These are phyloP conservation scores for Mrakia frigida DNA, from an alignment of 768 basidiomycete species.

Conservation along the genomic window DNA sequence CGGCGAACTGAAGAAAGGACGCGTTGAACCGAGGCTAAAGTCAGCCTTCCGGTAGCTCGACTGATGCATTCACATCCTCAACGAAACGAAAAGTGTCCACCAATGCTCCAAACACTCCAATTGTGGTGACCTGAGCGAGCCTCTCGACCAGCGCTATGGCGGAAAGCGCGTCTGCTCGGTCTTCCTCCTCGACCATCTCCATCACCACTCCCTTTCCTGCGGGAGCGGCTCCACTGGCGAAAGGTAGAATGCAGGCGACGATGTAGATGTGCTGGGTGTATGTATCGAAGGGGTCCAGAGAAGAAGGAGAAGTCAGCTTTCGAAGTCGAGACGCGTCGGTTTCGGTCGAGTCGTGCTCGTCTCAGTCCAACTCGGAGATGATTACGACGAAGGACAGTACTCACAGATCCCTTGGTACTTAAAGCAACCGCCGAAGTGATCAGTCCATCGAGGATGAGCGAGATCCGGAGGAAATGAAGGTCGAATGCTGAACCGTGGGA, in stretches of 20 bases:
- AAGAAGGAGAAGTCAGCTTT: not conserved
- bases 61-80: too few species aligned
- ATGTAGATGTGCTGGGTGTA: constrained; percentile 41
- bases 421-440: constrained; percentile 37
- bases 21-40: not conserved
- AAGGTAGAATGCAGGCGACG: constrained; percentile 41
- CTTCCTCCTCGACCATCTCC: constrained; percentile 39
- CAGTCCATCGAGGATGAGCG: constrained; percentile 41
- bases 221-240: constrained; percentile 42
- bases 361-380: not conserved
- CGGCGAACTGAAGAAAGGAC: not conserved
- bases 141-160: constrained; percentile 42
- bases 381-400: not conserved
- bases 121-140: not conserved
- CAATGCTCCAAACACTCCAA: constrained; percentile 8
- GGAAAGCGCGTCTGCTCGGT: constrained; percentile 40
- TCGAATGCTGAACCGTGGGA: constrained; percentile 40
- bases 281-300: not conserved
- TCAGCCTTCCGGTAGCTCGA: not conserved
- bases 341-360: too few species aligned
- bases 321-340: not conserved
- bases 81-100: not conserved
- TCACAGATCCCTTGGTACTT: constrained; percentile 14
- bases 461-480: constrained; percentile 40
- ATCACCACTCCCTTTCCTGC: constrained; percentile 42